These are phyloP conservation scores for Aquilaria sinensis DNA, from an alignment of 345 rosid genomes.

Conservation along the genomic window DNA sequence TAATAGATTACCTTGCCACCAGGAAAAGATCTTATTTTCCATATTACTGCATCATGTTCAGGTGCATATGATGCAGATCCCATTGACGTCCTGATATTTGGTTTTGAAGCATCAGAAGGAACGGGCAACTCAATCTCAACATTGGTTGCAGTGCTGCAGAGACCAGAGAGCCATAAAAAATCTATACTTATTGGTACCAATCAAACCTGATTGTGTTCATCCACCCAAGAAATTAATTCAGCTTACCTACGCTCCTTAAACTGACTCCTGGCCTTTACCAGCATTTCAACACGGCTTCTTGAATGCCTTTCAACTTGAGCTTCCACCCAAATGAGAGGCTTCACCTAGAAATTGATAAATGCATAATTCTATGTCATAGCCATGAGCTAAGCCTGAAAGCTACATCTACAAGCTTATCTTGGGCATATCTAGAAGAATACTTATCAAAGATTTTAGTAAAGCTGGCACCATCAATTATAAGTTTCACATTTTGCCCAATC, in stretches of 20 bases:
- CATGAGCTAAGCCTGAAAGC: neutral
- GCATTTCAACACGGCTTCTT: conserved; percentile 83
- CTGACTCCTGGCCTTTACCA: conserved; percentile 88
- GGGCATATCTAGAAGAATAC: neutral
- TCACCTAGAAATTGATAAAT: conserved; percentile 43
- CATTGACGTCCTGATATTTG: conserved; percentile 81
- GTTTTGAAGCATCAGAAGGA: conserved; percentile 83
- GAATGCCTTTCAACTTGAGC: conserved; percentile 90
- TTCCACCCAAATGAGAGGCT: conserved; percentile 95
- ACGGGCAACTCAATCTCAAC: conserved; percentile 66
- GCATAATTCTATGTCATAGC: neutral
- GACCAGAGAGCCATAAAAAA: conserved; percentile 1
- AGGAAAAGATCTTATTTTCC: conserved; percentile 81
- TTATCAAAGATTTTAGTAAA: neutral
- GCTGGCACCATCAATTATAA: no score
- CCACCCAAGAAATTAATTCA: neutral
- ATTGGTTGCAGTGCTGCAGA: conserved; percentile 62
- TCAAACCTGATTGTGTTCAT: no score
- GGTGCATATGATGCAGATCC: conserved; percentile 88
- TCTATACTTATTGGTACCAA: neutral
- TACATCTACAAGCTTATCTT: neutral
- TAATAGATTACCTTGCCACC: conserved; percentile 64
- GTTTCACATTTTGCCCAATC: no score
- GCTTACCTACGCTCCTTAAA: conserved; percentile 89
- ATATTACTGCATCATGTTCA: conserved; percentile 61